These are phyloP conservation scores for Agrocybe praecox DNA, from an alignment of 768 basidiomycete genomes.

Conservation along the genomic window DNA sequence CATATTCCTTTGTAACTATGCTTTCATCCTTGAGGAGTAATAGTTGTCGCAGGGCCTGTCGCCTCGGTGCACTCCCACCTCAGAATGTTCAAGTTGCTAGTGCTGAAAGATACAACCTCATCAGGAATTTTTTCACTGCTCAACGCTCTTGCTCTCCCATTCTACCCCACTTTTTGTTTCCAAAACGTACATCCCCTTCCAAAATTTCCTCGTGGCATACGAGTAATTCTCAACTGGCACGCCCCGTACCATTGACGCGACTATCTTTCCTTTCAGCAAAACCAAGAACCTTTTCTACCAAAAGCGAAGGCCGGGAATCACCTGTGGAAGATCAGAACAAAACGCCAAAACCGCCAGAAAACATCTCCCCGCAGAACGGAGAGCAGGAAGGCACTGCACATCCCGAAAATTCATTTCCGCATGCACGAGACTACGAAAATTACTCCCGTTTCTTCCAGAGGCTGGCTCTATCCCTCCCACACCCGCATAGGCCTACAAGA, in stretches of 20 bases:
- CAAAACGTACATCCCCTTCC: background rate
- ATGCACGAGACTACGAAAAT: slow-evolving; percentile 50
- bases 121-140: slow-evolving; percentile 56
- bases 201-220: background rate
- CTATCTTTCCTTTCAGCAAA: background rate
- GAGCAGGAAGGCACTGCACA: slow-evolving; percentile 1
- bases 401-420: slow-evolving; percentile 13
- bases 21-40: background rate
- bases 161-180: background rate
- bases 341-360: slow-evolving; percentile 13
- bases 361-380: background rate
- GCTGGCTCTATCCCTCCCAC: slow-evolving; percentile 79
- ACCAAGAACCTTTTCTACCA: slow-evolving; percentile 6
- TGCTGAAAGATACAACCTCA: slow-evolving; percentile 60
- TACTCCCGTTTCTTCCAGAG: slow-evolving; percentile 82
- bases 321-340: slow-evolving; percentile 12
- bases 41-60: background rate
- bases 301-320: slow-evolving; percentile 7
- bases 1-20: no score
- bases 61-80: background rate
- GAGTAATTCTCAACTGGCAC: background rate
- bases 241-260: background rate
- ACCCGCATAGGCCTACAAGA: slow-evolving; percentile 76
- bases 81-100: slow-evolving; percentile 11
- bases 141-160: slow-evolving; percentile 11